Evolutionary conservation across 2,329 filamentous ascomycete genomes (phyloP), one percentile per base, ranked within the genome.

Genomic region (Metarhizium humberi): DNA sequence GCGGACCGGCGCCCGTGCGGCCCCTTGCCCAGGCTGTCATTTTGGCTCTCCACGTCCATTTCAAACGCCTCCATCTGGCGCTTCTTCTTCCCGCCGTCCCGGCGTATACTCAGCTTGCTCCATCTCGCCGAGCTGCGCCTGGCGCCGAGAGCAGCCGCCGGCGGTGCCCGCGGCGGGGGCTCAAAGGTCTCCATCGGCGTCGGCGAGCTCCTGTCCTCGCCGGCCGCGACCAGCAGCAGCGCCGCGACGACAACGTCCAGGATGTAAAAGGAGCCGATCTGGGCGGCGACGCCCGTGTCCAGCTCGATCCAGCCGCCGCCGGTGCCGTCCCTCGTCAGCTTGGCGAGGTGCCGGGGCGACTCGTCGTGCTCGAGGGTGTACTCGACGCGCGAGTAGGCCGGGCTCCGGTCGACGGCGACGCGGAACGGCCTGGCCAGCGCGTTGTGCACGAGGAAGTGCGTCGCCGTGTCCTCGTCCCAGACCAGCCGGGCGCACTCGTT

Each of bases 401-500:
- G 77, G 29, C 75, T 79, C 18, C 81, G 76, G 66, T 81, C 78
- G 49, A 85, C 73, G 1, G 79, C 77, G 40, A 86, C 73, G 66
- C 80, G 78, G 65, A 86, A 86, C 0, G 83, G 83, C 46, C 80
- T 78, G n/a, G 79, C 78, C 18, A 86, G 74, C 0, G 81, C 79
- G 2, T 81, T 81, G 64, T 86, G 83, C 32, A 80, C 81, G n/a
- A 86, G 73, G 66, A 81, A 86, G 67, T 84, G 78, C 61, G 73
- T 78, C 6, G 70, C 67, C 55, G 73, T 78, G 63, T 86, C 83
- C 34, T 80, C 78, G 63, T 86, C 83, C 80, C 85, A 90, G n/a
- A 88, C 81, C 2, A 92, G 78, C 2, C 84, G 78, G 29, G 83
- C 87, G 61, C 82, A 84, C 69, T 90, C 86, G 36, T 80, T 77